Base-by-base conservation (phyloP, 2,329 filamentous ascomycete genomes). In the Claviceps fusiformis region DNA sequence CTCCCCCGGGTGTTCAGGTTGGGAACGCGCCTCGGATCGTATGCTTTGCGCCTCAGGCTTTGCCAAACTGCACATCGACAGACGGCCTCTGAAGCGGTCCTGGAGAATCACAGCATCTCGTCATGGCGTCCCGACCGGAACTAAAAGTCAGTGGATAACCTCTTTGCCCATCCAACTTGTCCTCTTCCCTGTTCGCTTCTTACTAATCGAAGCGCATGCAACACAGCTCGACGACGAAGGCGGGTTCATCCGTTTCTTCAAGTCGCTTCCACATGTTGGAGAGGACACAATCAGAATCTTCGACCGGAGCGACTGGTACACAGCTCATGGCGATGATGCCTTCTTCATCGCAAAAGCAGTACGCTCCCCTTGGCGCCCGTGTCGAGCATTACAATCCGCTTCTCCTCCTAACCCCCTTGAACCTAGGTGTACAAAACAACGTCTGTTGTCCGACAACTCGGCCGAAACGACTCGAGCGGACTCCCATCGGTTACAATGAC, bases 211-310 rank as follows among this genome's bases (percentile, higher is more conserved):
- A 17, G 35, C 29, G 19, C 35, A 19, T 15, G 11, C 37, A 17
- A 17, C 31, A 6, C 55, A 91, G 87, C 89, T 97, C 67, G 95
- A 98, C 65, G 93, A 98, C 67, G 93, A 98, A 75, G 84, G 86
- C 66, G 90, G 92, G 62, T 98, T 98, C 76, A 96, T 97, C 73
- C 89, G 86, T 62, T 95, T 90, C 74, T 98, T 95, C 77, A 92
- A 92, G 63, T 86, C 84, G n/a, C 78, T 98, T 3, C 83, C 89
- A 6, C 64, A 75, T 15, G 82, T 83, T 54, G 81, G 83, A 62
- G 79, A 83, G 44, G 86, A 87, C 54, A 91, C 89, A 0, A 79
- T 98, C 54, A 85, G 93, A 54, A 86, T 98, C 57, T 97, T 97
- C 67, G 91, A 97, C 65, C 83, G 93, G 60, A 87, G 88, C 41